These are phyloP conservation scores for Talaromyces marneffei DNA, from an alignment of 2,329 filamentous ascomycete genomes.

Conservation along the genomic window DNA sequence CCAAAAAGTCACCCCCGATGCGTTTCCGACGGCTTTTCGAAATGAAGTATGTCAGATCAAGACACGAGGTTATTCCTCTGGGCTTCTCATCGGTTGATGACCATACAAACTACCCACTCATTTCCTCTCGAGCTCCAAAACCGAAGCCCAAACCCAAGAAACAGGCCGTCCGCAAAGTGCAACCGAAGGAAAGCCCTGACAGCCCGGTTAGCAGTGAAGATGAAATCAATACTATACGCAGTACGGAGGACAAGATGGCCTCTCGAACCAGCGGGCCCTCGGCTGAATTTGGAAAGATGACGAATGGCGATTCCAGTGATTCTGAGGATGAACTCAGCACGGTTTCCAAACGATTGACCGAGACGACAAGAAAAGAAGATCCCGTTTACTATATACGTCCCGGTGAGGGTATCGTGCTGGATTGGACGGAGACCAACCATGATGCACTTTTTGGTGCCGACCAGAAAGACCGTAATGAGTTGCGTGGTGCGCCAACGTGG, in stretches of 20 bases:
- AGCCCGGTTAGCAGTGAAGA: constrained; percentile 29
- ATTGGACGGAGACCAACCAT: constrained; percentile 70
- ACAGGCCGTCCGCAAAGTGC: constrained; percentile 17
- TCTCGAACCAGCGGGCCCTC: constrained; percentile 17
- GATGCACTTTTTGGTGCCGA: constrained; percentile 60
- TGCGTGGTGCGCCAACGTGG: constrained; percentile 58
- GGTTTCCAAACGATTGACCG: constrained; percentile 15
- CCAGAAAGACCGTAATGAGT: constrained; percentile 40
- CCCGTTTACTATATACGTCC: constrained; percentile 65
- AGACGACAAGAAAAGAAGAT: constrained; percentile 17
- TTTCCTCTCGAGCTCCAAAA: constrained; percentile 42
- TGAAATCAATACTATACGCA: constrained; percentile 23
- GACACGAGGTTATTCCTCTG: constrained; percentile 57
- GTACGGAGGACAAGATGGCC: constrained; percentile 12
- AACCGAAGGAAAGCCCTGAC: constrained; percentile 16
- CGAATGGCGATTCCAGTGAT: constrained; percentile 18
- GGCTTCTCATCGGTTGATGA: constrained; percentile 63
- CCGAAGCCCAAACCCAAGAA: constrained; percentile 19
- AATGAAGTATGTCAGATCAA: constrained; percentile 58
- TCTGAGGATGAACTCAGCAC: constrained; percentile 16
- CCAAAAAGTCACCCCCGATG: constrained; percentile 47
- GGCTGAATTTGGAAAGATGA: constrained; percentile 15
- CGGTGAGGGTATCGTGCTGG: constrained; percentile 78
- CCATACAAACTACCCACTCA: constrained; percentile 52
- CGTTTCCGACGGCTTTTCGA: constrained; percentile 69